Evolutionary conservation across 352 stramenopile species (phyloP), one percentile per base, ranked within the genome.

Genomic region (Globisporangium cederbergense): DNA sequence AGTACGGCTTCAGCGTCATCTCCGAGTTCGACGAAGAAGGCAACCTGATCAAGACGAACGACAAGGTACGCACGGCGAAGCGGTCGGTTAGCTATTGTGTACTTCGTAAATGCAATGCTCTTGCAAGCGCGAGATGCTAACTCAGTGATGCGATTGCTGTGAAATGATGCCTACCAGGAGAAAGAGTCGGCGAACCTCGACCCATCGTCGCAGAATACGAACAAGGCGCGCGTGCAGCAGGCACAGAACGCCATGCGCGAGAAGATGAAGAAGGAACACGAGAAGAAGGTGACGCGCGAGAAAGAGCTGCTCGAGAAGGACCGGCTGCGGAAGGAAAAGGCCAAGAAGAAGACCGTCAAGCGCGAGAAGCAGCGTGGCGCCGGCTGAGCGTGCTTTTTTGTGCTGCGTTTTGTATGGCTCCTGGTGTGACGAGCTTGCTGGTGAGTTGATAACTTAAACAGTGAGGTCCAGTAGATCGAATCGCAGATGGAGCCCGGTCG

Each of bases 11-110:
- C 64, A 89, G 78, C 13, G 74, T 81, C 38, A 80, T 91, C 63
- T 91, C 83, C 0, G 83, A 92, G 72, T 90, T 92, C 61, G 86
- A 95, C 60, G 86, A 95, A 66, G 82, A 93, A 14, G 86, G 83
- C 47, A 93, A 95, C 65, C 72, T 95, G 14, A 76, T 92, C 67
- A 86, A 90, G 71, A 84, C 77, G 20, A 80, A 77, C 53, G 79
- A 91, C 69, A 89, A 89, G 69, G 77, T 83, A 42, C 32, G 32
- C 20, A 9, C 16, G 22, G 51, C 13, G 32, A 36, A 57, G 43
- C 2, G 2, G 14, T 18, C 22, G 32, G 2, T 1, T 8, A 9
- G 18, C 32, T 40, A 13, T 13, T 40, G 22, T 5, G 14, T 4
- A 34, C 13, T 38, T 25, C 4, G 16, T 38, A 7, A 8, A 9